Evolutionary conservation across 345 rosid species (phyloP), one percentile per base, ranked within the genome.

Genomic region (Geranium rotundifolium): DNA sequence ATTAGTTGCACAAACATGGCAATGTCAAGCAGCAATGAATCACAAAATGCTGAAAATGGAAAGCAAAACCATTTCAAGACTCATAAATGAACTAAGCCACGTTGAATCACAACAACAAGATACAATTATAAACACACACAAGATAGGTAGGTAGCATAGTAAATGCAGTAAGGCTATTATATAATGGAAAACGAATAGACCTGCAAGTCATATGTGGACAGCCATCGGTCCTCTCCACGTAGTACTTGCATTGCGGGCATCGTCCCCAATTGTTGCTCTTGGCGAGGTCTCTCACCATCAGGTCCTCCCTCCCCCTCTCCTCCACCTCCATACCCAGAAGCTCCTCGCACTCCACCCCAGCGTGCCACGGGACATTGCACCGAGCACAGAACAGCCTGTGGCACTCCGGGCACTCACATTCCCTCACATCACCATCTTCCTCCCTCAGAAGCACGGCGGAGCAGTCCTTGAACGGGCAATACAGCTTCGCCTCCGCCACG

Each of bases 401-500:
- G 59, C 91, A 85, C 37, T 69, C 73, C 0, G 95, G 91, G 54
- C 95, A 88, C 73, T 88, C 88, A 1, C 84, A 68, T 72, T 80
- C 81, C 64, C 66, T 80, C 4, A 85, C 76, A 5, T 56, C 62
- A 19, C 56, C 71, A 15, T 31, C 77, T 0, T 68, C 77, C 17
- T 74, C 70, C n/a, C 23, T 59, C 64, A 90, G 55, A 81, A 88
- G 19, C 64, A 85, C 8, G 2, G 76, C 86, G 0, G 86, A 81
- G 58, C 96, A 88, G 61, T 88, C 86, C 79, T 72, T 84, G 67
- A 74, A 88, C 13, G 96, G 97, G 62, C 97, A 90, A 39, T 85
- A 88, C 57, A 69, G 64, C 27, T 69, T 83, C 57, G 72, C 71
- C n/a, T 63, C 60, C 0, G 59, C 61, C 4, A 61, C 23, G 23